Conservation (phyloP, 2,329 filamentous ascomycete species). For the Aspergillus caelatus region DNA sequence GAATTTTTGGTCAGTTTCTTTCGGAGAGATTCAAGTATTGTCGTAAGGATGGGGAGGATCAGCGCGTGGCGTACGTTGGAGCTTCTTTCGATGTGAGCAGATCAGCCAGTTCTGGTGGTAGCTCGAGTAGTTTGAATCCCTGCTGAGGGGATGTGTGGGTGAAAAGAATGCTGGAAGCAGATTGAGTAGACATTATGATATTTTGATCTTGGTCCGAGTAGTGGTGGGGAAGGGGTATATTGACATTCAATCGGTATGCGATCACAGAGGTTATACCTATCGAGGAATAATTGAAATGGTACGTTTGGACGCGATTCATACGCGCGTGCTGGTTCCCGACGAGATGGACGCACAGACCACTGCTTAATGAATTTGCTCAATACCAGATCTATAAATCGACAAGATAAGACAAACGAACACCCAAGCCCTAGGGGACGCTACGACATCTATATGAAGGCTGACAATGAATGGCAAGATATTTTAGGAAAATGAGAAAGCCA, state of each 20-base stretch:
- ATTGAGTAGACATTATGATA: constrained; percentile 43
- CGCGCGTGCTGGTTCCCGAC: constrained; percentile 18
- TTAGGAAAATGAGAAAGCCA: no score
- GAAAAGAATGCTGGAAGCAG: constrained; percentile 40
- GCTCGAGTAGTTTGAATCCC: constrained; percentile 62
- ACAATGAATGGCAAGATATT: no score
- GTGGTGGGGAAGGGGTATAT: constrained; percentile 1
- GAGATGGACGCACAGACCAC: constrained; percentile 34
- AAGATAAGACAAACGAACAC: no score
- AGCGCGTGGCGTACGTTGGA: constrained; percentile 33
- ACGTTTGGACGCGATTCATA: constrained; percentile 20
- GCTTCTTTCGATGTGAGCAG: constrained; percentile 53
- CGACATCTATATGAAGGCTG: no score
- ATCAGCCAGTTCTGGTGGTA: constrained; percentile 60
- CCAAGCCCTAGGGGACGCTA: no score
- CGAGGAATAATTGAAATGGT: neutral
- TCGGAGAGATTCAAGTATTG: neutral
- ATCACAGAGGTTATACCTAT: neutral
- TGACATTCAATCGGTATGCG: neutral
- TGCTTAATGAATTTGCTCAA: constrained; percentile 27
- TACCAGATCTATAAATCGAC: no score
- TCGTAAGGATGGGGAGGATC: neutral
- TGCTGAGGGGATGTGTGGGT: constrained; percentile 51
- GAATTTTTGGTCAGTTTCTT: neutral
- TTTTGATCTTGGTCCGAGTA: constrained; percentile 1